Evolutionary conservation across 148 eudicot species (phyloP).

Genomic region (Dianthus caryophyllus): DNA sequence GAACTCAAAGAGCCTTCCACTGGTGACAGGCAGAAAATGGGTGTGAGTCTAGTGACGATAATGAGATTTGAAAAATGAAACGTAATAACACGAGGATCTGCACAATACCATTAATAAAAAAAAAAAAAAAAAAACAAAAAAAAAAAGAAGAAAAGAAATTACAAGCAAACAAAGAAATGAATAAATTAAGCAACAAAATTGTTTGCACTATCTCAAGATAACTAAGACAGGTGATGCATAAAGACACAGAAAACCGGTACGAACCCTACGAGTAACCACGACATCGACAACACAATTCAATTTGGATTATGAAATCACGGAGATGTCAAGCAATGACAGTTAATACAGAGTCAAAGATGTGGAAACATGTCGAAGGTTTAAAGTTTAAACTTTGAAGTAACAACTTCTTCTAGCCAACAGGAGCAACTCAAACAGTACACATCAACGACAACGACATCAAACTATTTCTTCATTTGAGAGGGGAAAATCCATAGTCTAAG

Average conservation of each 20-base stretch:
- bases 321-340: not conserved
- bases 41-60: conserved; percentile 1
- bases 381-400: too few species aligned
- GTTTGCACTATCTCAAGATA: not conserved
- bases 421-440: not conserved
- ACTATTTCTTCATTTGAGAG: too few species aligned
- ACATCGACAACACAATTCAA: not conserved
- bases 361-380: not conserved
- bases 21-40: conserved; percentile 16
- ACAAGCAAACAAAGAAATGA: too few species aligned
- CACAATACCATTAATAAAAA: not conserved
- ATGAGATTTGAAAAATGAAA: conserved; percentile 2
- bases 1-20: conserved; percentile 91
- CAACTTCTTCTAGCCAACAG: not conserved
- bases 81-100: not conserved
- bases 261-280: too few species aligned
- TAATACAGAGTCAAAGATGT: not conserved
- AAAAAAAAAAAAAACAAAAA: not conserved
- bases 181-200: not conserved
- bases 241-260: not conserved
- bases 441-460: too few species aligned
- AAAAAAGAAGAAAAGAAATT: not conserved
- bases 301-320: not conserved
- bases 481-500: too few species aligned
- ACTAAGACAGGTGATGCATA: not conserved